Percentiles rank a stretch among this genome's conserved stretches.
phyloP scores from a whole-genome alignment of 345 rosid genomes.

The Gossypium turneri region DNA sequence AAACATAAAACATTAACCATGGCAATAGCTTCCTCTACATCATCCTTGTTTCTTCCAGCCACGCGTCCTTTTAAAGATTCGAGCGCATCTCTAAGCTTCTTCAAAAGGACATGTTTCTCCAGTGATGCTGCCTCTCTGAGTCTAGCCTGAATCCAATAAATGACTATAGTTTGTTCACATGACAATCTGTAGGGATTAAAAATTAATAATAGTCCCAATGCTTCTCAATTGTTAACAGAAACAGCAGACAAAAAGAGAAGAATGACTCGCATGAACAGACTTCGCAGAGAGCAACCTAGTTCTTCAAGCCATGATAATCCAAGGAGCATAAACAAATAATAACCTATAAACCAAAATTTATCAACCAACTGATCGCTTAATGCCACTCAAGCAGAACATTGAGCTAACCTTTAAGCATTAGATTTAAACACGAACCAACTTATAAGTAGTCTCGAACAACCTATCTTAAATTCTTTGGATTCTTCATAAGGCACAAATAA shows the following conservation, averaged over 20 bases:
- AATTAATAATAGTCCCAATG: slow-evolving; percentile 8
- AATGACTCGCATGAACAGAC: neutral
- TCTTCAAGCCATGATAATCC: slow-evolving; percentile 6
- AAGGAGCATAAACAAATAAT: slow-evolving; percentile 7
- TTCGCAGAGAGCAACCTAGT: neutral
- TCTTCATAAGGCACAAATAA: neutral
- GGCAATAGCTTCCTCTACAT: slow-evolving; percentile 86
- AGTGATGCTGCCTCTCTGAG: slow-evolving; percentile 86
- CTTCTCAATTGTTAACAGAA: slow-evolving; percentile 7
- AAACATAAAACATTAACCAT: slow-evolving; percentile 53
- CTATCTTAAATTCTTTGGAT: neutral
- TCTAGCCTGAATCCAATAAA: slow-evolving; percentile 63
- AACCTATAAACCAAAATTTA: neutral
- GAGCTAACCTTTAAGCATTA: slow-evolving; percentile 55
- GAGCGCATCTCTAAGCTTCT: slow-evolving; percentile 93
- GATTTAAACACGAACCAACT: neutral
- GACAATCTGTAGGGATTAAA: neutral
- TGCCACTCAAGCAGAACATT: slow-evolving; percentile 43
- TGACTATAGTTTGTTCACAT: slow-evolving; percentile 2
- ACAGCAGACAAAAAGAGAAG: neutral
- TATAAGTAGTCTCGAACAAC: neutral
- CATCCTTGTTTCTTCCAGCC: slow-evolving; percentile 90
- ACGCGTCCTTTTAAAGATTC: slow-evolving; percentile 89
- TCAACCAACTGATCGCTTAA: neutral
- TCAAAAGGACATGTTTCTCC: slow-evolving; percentile 95